These are phyloP conservation scores for Chlorella ohadii DNA, from an alignment of 139 green algal genomes.

Conservation along the genomic window DNA sequence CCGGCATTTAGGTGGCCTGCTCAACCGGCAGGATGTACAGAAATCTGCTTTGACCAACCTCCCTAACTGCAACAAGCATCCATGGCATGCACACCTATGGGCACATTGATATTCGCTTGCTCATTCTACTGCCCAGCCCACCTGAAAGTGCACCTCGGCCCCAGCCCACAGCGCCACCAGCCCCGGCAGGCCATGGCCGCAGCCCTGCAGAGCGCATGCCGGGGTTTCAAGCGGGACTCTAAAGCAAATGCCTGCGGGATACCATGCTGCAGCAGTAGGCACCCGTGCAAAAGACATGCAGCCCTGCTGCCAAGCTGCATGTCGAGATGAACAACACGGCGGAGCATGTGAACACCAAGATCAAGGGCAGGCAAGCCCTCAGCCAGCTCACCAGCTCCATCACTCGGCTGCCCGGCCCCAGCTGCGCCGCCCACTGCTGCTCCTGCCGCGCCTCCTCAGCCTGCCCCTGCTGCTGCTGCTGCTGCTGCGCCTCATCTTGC, in stretches of 20 bases:
- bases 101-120: too few relatives aligned
- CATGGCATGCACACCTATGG: too few relatives aligned
- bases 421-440: not conserved
- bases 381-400: conserved; percentile 25
- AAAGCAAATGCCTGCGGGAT: too few relatives aligned
- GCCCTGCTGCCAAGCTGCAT: not conserved
- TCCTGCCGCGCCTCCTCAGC: not conserved
- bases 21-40: too few relatives aligned
- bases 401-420: not conserved
- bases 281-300: not conserved
- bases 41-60: too few relatives aligned
- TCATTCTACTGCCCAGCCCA: too few relatives aligned
- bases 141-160: conserved; percentile 52
- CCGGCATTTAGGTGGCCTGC: too few relatives aligned
- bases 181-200: conserved; percentile 90
- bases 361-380: too few relatives aligned
- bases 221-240: not conserved
- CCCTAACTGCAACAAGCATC: too few relatives aligned
- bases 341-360: too few relatives aligned
- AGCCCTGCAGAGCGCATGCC: conserved; percentile 67
- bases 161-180: conserved; percentile 74
- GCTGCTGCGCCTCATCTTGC: too few relatives aligned
- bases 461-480: not conserved
- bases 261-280: too few relatives aligned
- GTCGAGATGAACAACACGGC: not conserved